phyloP scores from a whole-genome alignment of 352 stramenopile genomes.

The Pythium volutum region DNA sequence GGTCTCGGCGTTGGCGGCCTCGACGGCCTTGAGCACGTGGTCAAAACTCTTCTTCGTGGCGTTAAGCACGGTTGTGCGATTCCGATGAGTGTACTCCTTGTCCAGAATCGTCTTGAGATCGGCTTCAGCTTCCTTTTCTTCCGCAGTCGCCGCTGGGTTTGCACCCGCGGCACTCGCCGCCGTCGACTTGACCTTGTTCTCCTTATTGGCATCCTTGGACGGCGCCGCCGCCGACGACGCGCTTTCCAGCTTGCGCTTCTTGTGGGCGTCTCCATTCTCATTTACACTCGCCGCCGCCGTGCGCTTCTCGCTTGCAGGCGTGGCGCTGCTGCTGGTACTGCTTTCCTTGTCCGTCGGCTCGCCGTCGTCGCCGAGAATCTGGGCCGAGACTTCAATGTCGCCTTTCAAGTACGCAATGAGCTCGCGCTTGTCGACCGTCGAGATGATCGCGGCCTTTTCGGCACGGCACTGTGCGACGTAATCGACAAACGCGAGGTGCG shows the following conservation, averaged over 20 bases:
- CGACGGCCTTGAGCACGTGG: conserved; percentile 73
- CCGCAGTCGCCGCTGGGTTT: conserved; percentile 11
- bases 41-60: conserved; percentile 83
- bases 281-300: conserved; percentile 4
- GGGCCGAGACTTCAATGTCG: conserved; percentile 73
- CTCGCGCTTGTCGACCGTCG: conserved; percentile 87
- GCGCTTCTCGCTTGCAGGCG: background rate
- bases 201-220: conserved; percentile 31
- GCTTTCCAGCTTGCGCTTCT: conserved; percentile 27
- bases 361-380: conserved; percentile 47
- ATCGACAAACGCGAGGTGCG: conserved; percentile 68
- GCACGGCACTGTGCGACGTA: conserved; percentile 83
- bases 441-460: conserved; percentile 79
- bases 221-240: background rate
- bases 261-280: conserved; percentile 17
- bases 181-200: conserved; percentile 30
- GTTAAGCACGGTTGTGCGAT: conserved; percentile 71
- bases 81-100: conserved; percentile 65
- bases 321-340: too few species aligned
- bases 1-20: conserved; percentile 77
- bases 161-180: background rate
- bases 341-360: conserved; percentile 11
- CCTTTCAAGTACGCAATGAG: conserved; percentile 82
- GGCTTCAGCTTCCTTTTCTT: conserved; percentile 35
- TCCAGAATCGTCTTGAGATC: conserved; percentile 62